Evolutionary conservation across 1,284 basidiomycete species (phyloP).

Genomic region (Volvariella volvacea): DNA sequence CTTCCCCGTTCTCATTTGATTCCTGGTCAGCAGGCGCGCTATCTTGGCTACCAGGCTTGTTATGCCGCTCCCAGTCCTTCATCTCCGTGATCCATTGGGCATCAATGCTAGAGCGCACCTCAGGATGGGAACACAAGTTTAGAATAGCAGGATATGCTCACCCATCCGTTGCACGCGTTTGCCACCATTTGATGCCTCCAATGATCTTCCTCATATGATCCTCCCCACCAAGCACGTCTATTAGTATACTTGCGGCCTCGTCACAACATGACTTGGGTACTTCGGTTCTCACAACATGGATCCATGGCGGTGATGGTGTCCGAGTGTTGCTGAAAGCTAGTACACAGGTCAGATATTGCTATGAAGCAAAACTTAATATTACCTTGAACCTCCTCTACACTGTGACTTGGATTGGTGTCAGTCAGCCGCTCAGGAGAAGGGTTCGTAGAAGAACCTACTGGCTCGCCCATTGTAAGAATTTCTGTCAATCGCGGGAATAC

Average conservation of each 20-base stretch:
- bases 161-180: conserved; percentile 76
- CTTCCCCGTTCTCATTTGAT: conserved; percentile 12
- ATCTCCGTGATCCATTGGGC: conserved; percentile 86
- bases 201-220: conserved; percentile 68
- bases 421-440: background rate
- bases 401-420: conserved; percentile 39
- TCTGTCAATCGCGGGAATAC: conserved; percentile 26
- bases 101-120: conserved; percentile 50
- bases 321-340: conserved; percentile 72
- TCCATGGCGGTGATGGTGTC: conserved; percentile 86
- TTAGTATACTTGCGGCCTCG: conserved; percentile 71
- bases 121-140: conserved; percentile 6
- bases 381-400: conserved; percentile 81
- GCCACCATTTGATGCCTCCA: conserved; percentile 97
- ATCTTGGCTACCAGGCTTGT: conserved; percentile 19
- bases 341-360: background rate
- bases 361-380: conserved; percentile 1
- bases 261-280: conserved; percentile 76
- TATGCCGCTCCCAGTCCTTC: conserved; percentile 62
- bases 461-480: conserved; percentile 52
- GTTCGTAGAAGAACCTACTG: conserved; percentile 29
- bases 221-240: conserved; percentile 81
- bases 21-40: conserved; percentile 3
- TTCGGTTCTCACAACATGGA: conserved; percentile 69
- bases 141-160: conserved; percentile 20